phyloP scores from a whole-genome alignment of 2,329 filamentous ascomycete species.

The Colletotrichum graminicola region DNA sequence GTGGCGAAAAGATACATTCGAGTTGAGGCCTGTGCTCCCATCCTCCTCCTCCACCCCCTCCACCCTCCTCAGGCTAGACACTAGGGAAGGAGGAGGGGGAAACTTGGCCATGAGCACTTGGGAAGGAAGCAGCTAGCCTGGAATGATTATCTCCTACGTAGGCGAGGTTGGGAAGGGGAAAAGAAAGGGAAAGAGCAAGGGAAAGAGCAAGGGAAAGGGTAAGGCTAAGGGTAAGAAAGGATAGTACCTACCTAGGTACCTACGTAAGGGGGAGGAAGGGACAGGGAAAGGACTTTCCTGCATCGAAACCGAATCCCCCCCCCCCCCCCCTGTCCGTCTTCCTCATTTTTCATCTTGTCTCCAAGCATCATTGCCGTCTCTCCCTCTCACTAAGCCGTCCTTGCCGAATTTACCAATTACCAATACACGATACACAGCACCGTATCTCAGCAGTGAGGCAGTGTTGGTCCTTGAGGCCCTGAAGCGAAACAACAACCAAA shows the following conservation, averaged over 20 bases:
- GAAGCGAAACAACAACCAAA: constrained; percentile 29
- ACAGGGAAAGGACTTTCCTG: background rate
- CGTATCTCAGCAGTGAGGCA: background rate
- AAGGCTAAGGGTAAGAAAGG: no score
- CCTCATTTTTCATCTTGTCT: background rate
- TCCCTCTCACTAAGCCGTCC: background rate
- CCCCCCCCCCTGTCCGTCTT: background rate
- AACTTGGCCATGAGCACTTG: constrained; percentile 5
- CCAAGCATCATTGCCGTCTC: background rate
- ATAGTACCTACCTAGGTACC: no score
- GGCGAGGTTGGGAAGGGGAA: background rate
- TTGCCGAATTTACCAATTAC: background rate
- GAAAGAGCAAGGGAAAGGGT: no score
- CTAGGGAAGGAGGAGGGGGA: background rate
- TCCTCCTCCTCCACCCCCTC: background rate
- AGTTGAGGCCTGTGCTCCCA: background rate
- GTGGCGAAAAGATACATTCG: background rate
- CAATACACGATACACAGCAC: background rate
- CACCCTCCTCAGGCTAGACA: background rate
- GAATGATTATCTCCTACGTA: constrained; percentile 1
- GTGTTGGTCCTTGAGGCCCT: constrained; percentile 5
- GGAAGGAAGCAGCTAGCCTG: constrained; percentile 5
- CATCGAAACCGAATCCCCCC: no score
- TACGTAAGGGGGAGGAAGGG: background rate
- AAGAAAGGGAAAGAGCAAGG: background rate